Percentiles rank a stretch among this genome's conserved stretches.
Conservation (phyloP, 805 yeast genomes). For the Metschnikowia baotianmanensis region DNA sequence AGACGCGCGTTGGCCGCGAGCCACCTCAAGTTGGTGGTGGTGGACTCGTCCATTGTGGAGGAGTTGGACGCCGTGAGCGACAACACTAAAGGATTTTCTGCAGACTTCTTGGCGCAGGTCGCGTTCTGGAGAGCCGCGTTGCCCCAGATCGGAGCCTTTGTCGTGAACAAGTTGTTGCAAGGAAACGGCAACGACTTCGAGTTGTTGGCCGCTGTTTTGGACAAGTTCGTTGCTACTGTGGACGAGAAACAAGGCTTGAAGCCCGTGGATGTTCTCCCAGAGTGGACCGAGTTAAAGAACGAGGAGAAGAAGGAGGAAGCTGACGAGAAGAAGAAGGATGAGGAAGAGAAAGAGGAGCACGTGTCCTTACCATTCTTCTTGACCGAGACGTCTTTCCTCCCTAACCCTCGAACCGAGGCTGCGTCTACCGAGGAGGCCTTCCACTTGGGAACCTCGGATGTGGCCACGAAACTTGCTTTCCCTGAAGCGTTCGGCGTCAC, state of each 20-base stretch:
- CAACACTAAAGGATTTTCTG: slow-evolving; percentile 72
- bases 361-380: slow-evolving; percentile 48
- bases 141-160: slow-evolving; percentile 59
- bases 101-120: slow-evolving; percentile 69
- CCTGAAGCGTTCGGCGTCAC: slow-evolving; percentile 68
- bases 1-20: slow-evolving; percentile 53
- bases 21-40: slow-evolving; percentile 49
- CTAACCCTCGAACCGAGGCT: slow-evolving; percentile 51
- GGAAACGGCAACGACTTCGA: slow-evolving; percentile 83
- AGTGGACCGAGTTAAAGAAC: slow-evolving; percentile 31
- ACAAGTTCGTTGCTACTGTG: slow-evolving; percentile 60
- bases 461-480: slow-evolving; percentile 73
- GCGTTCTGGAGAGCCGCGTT: slow-evolving; percentile 75
- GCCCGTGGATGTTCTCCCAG: slow-evolving; percentile 31
- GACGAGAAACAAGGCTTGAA: slow-evolving; percentile 44
- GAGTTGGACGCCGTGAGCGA: slow-evolving; percentile 49
- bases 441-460: slow-evolving; percentile 38
- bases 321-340: slow-evolving; percentile 23
- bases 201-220: slow-evolving; percentile 67
- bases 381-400: slow-evolving; percentile 60
- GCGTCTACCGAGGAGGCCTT: slow-evolving; percentile 34
- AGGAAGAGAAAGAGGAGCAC: slow-evolving; percentile 22
- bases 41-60: slow-evolving; percentile 64
- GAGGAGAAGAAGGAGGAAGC: slow-evolving; percentile 22
- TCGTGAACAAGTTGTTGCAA: slow-evolving; percentile 75